Evolutionary conservation across 1,284 basidiomycete species (phyloP).

Genomic region (Pisolithus thermaeus): DNA sequence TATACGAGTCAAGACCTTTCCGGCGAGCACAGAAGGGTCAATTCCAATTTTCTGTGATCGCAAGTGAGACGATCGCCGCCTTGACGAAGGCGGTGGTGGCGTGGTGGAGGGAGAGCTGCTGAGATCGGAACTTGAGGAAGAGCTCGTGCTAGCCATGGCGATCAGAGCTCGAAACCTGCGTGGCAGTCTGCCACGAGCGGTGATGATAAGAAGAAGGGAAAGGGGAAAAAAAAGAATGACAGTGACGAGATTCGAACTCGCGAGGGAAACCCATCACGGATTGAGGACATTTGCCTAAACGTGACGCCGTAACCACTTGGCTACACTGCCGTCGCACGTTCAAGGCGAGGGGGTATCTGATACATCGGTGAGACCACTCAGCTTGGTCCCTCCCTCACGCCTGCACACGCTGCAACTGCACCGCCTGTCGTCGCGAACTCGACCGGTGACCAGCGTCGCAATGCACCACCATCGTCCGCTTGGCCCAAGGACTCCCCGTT

Average conservation of each 20-base stretch:
- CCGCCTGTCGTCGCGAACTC: background rate
- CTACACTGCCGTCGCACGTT: constrained; percentile 41
- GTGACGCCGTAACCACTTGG: constrained; percentile 61
- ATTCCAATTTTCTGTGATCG: constrained; percentile 37
- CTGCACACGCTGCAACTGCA: background rate
- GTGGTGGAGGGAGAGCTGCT: constrained; percentile 8
- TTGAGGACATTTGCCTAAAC: constrained; percentile 41
- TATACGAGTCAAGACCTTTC: constrained; percentile 46
- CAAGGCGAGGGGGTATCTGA: no score
- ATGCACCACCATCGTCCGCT: constrained; percentile 46
- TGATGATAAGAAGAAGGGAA: no score
- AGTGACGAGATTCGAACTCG: constrained; percentile 62
- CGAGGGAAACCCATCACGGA: constrained; percentile 57
- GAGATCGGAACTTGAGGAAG: constrained; percentile 10
- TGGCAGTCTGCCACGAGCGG: no score
- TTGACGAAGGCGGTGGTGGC: constrained; percentile 23
- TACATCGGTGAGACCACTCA: no score
- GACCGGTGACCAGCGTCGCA: constrained; percentile 17
- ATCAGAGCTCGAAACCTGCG: no score
- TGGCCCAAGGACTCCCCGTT: constrained; percentile 49
- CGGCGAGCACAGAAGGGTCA: constrained; percentile 43
- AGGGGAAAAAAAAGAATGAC: constrained; percentile 32
- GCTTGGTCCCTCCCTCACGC: fast-evolving
- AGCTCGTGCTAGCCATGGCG: background rate
- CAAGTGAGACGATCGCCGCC: constrained; percentile 26